Evolutionary conservation across 1,284 basidiomycete species (phyloP), one percentile per base, ranked within the genome.

Genomic region (Heterobasidion parviporum): DNA sequence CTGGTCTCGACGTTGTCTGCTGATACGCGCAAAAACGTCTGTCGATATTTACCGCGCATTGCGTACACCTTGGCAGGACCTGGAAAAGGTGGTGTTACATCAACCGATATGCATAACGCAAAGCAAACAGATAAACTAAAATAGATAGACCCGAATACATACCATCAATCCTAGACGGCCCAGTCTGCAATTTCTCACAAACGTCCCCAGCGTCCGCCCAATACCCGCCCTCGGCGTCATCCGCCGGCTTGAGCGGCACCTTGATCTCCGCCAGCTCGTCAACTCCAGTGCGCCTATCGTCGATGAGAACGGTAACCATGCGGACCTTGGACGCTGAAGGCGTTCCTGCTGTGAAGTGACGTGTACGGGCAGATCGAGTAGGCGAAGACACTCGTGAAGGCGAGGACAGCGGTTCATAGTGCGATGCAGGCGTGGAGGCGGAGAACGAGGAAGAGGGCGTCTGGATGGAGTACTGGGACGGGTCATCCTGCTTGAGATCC

Each of bases 101-200:
- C 26, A 26, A 5, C 26, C 6, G 4, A 26, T 26, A 6, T 5
- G 26, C 26, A 26, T 26, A 26, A 6, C 26, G 26, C 26, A 16
- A 57, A 54, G 5, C 41, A 55, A 34, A 36, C 35, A 14, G 6
- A 1, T 15, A 15, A 35, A 16, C 50, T 45, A 34, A 44, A 7
- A 32, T 20, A 33, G 50, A 18, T 10, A 50, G 14, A 52, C 6
- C 20, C 34, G 43, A 16, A 16, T 10, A 63, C 63, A 50, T 57
- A 84, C 86, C 87, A 67, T 89, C 87, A 56, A 89, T 84, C 56
- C 86, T 72, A 6, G 82, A 80, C 7, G 86, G 82, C 12, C 82
- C 75, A 5, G 65, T 63, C 65, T 89, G 87, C 26, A 89, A 71
- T 56, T 74, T 71, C 14, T 78, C 69, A 52, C 76, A 77, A 18